These are phyloP conservation scores for Monosporascus sp. DNA, from an alignment of 2,329 filamentous ascomycete genomes.

Conservation along the genomic window DNA sequence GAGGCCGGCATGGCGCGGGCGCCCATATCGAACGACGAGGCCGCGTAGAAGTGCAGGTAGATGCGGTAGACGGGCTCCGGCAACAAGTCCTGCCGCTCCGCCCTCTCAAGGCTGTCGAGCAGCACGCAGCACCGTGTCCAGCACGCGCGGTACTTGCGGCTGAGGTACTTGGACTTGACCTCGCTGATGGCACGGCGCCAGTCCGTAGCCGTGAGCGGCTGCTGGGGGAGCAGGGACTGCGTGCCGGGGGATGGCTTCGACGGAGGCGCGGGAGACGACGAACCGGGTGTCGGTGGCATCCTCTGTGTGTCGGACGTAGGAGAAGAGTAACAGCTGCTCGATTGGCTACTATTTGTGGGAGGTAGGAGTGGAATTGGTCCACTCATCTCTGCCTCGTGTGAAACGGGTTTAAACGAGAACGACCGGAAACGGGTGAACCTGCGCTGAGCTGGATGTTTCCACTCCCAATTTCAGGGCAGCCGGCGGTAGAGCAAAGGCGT, in stretches of 20 bases:
- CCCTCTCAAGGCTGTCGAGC: conserved; percentile 37
- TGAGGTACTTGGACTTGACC: conserved; percentile 49
- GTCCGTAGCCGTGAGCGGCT: conserved; percentile 41
- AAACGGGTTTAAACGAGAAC: background rate
- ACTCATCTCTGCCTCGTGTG: conserved; percentile 13
- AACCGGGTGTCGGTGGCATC: background rate
- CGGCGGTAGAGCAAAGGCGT: background rate
- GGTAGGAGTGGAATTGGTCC: conserved; percentile 23
- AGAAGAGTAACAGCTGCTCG: conserved; percentile 5
- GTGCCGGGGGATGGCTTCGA: conserved; percentile 16
- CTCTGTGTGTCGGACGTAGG: conserved; percentile 8
- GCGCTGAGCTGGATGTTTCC: conserved; percentile 2
- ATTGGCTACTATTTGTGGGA: conserved; percentile 8
- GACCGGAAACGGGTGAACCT: background rate
- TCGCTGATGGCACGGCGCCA: conserved; percentile 48
- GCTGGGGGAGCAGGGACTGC: conserved; percentile 19
- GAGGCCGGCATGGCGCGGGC: conserved; percentile 42
- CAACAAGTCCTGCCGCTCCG: conserved; percentile 25
- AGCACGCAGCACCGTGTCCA: conserved; percentile 49
- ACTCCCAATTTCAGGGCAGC: conserved; percentile 1
- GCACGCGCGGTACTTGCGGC: conserved; percentile 48
- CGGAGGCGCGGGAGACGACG: conserved; percentile 5
- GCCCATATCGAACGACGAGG: conserved; percentile 53
- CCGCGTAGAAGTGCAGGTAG: conserved; percentile 58
- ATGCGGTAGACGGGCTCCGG: conserved; percentile 48